A percentile compares a stretch with the other conserved stretches of the same genome.
phyloP scores from a whole-genome alignment of 192 early-diverging fungal genomes.

The Podila epicladia region DNA sequence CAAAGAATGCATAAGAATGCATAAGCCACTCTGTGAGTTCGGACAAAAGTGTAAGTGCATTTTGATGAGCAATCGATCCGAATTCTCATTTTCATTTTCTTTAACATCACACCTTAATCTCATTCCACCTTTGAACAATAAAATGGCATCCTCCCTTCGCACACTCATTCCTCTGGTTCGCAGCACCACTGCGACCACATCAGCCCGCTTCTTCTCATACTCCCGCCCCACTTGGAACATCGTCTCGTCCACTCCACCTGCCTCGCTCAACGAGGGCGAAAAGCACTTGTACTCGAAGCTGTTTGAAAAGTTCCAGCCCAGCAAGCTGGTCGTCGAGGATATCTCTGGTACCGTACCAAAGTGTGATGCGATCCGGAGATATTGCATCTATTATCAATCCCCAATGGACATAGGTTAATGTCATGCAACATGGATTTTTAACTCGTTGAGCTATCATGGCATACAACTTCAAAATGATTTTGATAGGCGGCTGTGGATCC shows the following conservation, averaged over 20 bases:
- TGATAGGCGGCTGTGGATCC: constrained; percentile 91
- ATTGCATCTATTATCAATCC: not conserved
- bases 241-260: constrained; percentile 37
- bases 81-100: not conserved
- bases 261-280: constrained; percentile 69
- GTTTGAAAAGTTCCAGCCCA: constrained; percentile 70
- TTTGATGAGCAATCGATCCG: too few relatives aligned
- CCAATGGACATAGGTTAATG: too few relatives aligned
- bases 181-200: too few relatives aligned
- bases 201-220: constrained; percentile 15
- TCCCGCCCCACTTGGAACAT: constrained; percentile 24
- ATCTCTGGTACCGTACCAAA: constrained; percentile 71
- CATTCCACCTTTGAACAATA: not conserved
- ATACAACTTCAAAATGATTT: too few relatives aligned
- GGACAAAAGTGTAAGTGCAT: not conserved
- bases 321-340: constrained; percentile 79
- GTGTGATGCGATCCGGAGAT: too few relatives aligned
- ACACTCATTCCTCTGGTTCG: not conserved
- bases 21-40: not conserved
- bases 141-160: not conserved
- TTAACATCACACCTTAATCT: not conserved
- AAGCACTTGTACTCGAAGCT: constrained; percentile 82
- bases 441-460: too few relatives aligned
- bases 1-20: constrained; percentile 1
- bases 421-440: not conserved